Evolutionary conservation across 352 stramenopile species (phyloP), one percentile per base, ranked within the genome.

Genomic region (Albugo candida): DNA sequence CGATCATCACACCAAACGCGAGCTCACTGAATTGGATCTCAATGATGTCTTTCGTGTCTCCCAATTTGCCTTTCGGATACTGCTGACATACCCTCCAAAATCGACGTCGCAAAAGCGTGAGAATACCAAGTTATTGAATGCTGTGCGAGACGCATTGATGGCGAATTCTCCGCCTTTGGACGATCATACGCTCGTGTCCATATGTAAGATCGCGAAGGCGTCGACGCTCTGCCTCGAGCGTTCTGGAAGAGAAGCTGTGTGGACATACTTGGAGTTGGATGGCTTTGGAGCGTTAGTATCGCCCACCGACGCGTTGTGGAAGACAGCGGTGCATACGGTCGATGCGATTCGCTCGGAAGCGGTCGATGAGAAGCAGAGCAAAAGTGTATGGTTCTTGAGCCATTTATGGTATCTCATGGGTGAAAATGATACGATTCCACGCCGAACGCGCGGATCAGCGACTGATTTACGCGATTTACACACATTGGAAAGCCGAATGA

Each of bases 41-140:
- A 46, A 38, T 31, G 40, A 63, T 11, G 56, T 61, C 10, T 45
- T 67, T 8, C 52, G 52, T 0, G 45, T 86, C 16, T 56, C 64
- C 24, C 63, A 59, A 13, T 83, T 83, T 24, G 60, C 66, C 17
- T 59, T 86, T 10, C 70, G 70, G 6, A 65, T 82, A 31, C 55
- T 86, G 41, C 55, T 86, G 8, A 47, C 63, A 2, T 62, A 57
- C 10, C 60, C 63, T 5, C 63, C 67, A 3, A 81, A 74, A 57
- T 83, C 58, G 38, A 86, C 81, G 36, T 51, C 64, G 0, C 70
- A 83, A 45, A 86, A 86, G 57, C 79, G 78, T 52, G 73, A 86
- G 40, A 68, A 76, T 31, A 55, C 80, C 24, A 79, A 80, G 42
- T 42, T 86, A 8, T 59, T 86, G 0, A 62, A 64, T 34, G 69